A percentile compares a stretch with the other conserved stretches of the same genome.
phyloP scores from a whole-genome alignment of 345 rosid genomes.

The Gynandropsis gynandra region DNA sequence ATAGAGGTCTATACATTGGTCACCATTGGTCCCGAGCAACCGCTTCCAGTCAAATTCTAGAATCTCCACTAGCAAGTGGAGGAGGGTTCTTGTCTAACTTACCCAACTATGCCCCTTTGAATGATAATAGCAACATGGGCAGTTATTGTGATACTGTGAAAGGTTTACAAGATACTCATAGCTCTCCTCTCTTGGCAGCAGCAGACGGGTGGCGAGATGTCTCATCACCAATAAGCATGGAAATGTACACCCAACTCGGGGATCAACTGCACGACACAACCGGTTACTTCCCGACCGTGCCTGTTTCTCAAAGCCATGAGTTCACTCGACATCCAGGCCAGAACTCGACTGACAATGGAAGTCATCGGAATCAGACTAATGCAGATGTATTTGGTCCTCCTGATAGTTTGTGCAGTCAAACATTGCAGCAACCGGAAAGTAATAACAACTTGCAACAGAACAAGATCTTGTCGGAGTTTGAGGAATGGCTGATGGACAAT shows the following conservation, averaged over 20 bases:
- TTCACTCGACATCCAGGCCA: constrained; percentile 11
- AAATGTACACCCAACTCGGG: constrained; percentile 14
- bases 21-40: constrained; percentile 24
- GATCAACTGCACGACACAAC: background rate
- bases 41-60: constrained; percentile 17
- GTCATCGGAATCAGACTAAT: constrained; percentile 15
- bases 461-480: constrained; percentile 19
- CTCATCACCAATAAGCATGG: background rate
- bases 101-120: background rate
- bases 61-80: background rate
- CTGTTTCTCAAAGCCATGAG: constrained; percentile 10
- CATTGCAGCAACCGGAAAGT: constrained; percentile 12
- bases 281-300: constrained; percentile 5
- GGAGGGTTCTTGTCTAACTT: too few species aligned
- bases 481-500: constrained; percentile 29
- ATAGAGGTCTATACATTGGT: constrained; percentile 26
- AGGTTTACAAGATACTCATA: constrained; percentile 11
- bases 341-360: constrained; percentile 7
- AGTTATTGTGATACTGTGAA: constrained; percentile 3
- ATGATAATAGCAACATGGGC: constrained; percentile 8
- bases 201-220: background rate
- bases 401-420: background rate
- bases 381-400: constrained; percentile 6
- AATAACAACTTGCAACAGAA: constrained; percentile 22
- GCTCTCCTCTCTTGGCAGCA: constrained; percentile 13